Conservation (phyloP, 2,329 filamentous ascomycete genomes). For the Colletotrichum simmondsii region DNA sequence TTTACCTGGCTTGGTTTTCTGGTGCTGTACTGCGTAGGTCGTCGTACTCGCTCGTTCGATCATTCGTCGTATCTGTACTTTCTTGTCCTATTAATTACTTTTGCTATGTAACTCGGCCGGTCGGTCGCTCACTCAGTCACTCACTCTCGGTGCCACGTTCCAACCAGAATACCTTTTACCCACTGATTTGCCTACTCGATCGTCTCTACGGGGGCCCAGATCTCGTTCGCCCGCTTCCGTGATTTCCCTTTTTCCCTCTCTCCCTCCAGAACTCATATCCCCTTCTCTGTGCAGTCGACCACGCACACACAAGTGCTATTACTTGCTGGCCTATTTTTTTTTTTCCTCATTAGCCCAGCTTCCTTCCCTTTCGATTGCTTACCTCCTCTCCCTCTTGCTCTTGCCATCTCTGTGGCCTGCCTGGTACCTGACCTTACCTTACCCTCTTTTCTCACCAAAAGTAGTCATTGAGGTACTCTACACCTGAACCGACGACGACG, state of each 20-base stretch:
- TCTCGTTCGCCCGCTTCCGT: slow-evolving; percentile 17
- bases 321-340: slow-evolving; percentile 13
- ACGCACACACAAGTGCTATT: neutral
- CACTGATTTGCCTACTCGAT: neutral
- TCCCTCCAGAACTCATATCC: slow-evolving; percentile 26
- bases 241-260: neutral
- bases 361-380: slow-evolving; percentile 23
- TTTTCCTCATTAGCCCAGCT: neutral
- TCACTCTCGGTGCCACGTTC: neutral
- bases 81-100: neutral
- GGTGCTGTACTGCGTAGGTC: slow-evolving; percentile 7
- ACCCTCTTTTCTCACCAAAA: neutral
- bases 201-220: slow-evolving; percentile 4
- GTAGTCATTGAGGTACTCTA: neutral
- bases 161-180: neutral
- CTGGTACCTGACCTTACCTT: neutral
- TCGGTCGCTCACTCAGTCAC: neutral
- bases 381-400: slow-evolving; percentile 6
- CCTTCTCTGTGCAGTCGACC: neutral
- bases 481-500: slow-evolving; percentile 3
- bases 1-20: slow-evolving; percentile 23
- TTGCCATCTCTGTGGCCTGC: neutral
- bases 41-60: neutral
- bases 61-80: slow-evolving; percentile 4
- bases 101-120: neutral